These are phyloP conservation scores for Cladosporium sp. DNA, from an alignment of 2,329 filamentous ascomycete species.

Conservation along the genomic window DNA sequence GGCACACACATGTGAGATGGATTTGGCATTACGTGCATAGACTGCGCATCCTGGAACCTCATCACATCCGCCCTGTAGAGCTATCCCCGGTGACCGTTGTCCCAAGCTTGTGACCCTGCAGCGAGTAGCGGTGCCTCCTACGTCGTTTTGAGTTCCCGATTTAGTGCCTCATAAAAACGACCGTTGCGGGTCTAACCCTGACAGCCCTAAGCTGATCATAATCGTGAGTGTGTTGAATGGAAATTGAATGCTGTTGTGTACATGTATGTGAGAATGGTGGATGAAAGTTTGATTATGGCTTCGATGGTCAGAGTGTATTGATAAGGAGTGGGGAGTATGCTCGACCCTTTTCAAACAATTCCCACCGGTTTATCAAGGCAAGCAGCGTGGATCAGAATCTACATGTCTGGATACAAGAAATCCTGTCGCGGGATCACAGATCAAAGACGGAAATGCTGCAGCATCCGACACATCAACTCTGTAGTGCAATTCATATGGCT, in stretches of 20 bases:
- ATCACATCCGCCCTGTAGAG: slow-evolving; percentile 4
- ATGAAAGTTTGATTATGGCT: background rate
- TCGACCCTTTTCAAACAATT: background rate
- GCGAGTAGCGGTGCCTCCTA: background rate
- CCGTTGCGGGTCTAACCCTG: background rate
- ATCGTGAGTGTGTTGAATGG: background rate
- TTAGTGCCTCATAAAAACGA: background rate
- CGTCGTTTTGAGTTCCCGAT: background rate
- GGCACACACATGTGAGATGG: background rate
- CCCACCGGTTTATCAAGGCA: no score
- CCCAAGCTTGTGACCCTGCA: slow-evolving; percentile 8
- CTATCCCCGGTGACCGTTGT: background rate
- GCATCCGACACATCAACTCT: background rate
- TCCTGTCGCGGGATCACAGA: background rate
- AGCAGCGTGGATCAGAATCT: background rate
- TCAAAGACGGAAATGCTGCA: background rate
- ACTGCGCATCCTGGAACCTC: background rate
- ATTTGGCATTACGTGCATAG: background rate
- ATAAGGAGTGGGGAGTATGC: background rate
- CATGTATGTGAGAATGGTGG: background rate
- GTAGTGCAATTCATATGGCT: background rate
- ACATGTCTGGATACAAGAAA: background rate
- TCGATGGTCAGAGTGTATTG: background rate
- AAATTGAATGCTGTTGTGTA: background rate
- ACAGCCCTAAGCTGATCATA: background rate